Evolutionary conservation across 2,329 filamentous ascomycete species (phyloP).

Genomic region (Tolypocladium album): DNA sequence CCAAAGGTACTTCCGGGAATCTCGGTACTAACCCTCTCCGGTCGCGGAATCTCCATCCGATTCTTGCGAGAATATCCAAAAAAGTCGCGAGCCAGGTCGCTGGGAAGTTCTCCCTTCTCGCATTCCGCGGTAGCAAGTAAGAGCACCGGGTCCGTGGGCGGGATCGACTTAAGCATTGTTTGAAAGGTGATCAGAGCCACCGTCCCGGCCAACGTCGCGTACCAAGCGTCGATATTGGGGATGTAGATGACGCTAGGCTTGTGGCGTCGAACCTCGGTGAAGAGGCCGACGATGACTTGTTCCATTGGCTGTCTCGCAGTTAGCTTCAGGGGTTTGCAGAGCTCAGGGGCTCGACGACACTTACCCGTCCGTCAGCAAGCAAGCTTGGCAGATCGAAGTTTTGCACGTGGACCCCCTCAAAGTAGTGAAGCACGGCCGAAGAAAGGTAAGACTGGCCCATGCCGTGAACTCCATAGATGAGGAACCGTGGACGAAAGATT

Average conservation of each 20-base stretch:
- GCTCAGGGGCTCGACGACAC: constrained; percentile 13
- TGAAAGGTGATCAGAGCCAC: constrained; percentile 72
- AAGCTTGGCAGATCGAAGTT: constrained; percentile 86
- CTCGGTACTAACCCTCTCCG: constrained; percentile 42
- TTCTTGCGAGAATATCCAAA: constrained; percentile 83
- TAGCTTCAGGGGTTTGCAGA: constrained; percentile 7
- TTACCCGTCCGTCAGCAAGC: constrained; percentile 68
- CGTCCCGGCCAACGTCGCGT: constrained; percentile 48
- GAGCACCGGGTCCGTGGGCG: constrained; percentile 84
- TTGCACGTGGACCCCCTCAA: constrained; percentile 90
- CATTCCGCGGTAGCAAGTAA: constrained; percentile 77
- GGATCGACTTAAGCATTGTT: constrained; percentile 68
- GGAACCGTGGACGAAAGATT: constrained; percentile 76
- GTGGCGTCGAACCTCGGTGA: constrained; percentile 84
- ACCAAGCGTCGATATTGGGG: constrained; percentile 84
- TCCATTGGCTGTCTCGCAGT: constrained; percentile 52
- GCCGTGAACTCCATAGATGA: constrained; percentile 71
- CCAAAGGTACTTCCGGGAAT: neutral
- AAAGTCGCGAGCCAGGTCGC: constrained; percentile 58
- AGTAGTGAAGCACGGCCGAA: constrained; percentile 74
- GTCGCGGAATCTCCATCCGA: constrained; percentile 57
- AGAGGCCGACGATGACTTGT: constrained; percentile 80
- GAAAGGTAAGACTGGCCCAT: constrained; percentile 94
- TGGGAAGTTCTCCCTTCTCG: constrained; percentile 48
- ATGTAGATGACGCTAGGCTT: constrained; percentile 96